phyloP scores from a whole-genome alignment of 2,329 filamentous ascomycete genomes.

The Epichloe scottii region DNA sequence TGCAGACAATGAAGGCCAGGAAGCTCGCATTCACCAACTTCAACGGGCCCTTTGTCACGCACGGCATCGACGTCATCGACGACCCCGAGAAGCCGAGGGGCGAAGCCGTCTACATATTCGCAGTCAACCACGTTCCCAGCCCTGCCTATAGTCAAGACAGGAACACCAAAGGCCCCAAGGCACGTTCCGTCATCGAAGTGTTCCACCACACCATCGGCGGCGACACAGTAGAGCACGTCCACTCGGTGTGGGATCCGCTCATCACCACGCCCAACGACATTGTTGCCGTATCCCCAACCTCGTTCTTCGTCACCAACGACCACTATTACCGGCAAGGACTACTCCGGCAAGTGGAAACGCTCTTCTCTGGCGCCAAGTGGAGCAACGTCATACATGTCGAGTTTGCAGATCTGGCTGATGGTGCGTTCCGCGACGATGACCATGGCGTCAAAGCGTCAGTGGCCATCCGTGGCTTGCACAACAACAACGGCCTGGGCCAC shows the following conservation, averaged over 20 bases:
- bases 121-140: conserved; percentile 46
- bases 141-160: conserved; percentile 20
- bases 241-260: conserved; percentile 38
- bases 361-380: conserved; percentile 31
- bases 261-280: conserved; percentile 49
- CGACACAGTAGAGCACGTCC: conserved; percentile 29
- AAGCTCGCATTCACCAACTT: conserved; percentile 39
- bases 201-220: conserved; percentile 40
- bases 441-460: conserved; percentile 29
- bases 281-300: conserved; percentile 29
- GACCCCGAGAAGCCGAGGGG: conserved; percentile 26
- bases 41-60: conserved; percentile 39
- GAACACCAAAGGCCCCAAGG: conserved; percentile 20
- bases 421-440: conserved; percentile 12
- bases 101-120: conserved; percentile 44
- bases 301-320: conserved; percentile 49
- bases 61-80: conserved; percentile 47
- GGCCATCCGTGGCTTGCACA: conserved; percentile 32
- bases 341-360: conserved; percentile 34
- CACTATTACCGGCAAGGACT: conserved; percentile 38
- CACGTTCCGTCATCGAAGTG: conserved; percentile 42
- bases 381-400: conserved; percentile 34
- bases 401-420: conserved; percentile 15
- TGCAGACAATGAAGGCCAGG: conserved; percentile 18
- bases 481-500: conserved; percentile 44